Evolutionary conservation across 1,284 basidiomycete genomes (phyloP), one percentile per base, ranked within the genome.

Genomic region (Leccinum subspadiceum): DNA sequence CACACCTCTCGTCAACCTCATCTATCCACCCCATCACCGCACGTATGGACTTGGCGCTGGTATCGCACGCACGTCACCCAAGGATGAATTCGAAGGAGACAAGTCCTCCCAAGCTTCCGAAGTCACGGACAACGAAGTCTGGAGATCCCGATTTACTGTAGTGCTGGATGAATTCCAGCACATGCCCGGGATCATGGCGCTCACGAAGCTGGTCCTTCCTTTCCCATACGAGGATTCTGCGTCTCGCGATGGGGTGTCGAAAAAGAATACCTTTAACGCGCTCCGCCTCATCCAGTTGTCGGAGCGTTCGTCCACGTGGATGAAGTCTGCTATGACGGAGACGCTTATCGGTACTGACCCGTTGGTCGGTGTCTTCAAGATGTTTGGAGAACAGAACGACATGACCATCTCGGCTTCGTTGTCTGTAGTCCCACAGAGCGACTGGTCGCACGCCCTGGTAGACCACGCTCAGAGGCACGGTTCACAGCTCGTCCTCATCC

Each of bases 141-240:
- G 64, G 68, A 68, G 70, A 3, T 50, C 58, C 54, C 65, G 85
- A 26, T 89, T 96, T 69, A 84, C 91, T 0, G 86, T 98, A 62
- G 88, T 98, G 15, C 83, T 99, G n/a, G 93, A 95, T 73, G 90
- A 88, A 73, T 81, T 97, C 62, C 93, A 96, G 65, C 93, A 98
- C 70, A 78, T 99, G 6, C 83, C 89, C 2, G 83, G 84, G 8
- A 82, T 89, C 75, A 90, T 89, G 85, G 84, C 83, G 2, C 75
- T 89, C 44, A 83, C 84, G 0, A 87, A 88, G 65, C 80, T 92
- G 26, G 77, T 90, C 17, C 64, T 73, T 37, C 65, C 66, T 41
- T 58, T 53, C 13, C 20, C 60, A 2, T 29, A 49, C 2, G 68
- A 72, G 5, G 61, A 64, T n/a, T n/a, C 63, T 44, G 55, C 61